Conservation (phyloP, 192 early-diverging fungal genomes). For the Obelidium mucronatum region DNA sequence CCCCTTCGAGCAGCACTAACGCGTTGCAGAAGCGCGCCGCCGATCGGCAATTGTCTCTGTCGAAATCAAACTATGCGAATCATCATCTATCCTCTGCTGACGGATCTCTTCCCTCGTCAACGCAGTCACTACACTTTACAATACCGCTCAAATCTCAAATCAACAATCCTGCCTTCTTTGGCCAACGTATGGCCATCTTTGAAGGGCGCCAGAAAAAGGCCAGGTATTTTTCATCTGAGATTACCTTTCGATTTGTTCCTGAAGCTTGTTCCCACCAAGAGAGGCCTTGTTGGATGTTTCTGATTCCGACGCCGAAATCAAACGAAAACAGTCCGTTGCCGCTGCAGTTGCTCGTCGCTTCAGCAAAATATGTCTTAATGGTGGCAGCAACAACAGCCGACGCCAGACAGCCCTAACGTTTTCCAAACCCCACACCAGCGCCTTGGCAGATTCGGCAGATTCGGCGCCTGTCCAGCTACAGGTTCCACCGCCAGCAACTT, state of each 20-base stretch:
- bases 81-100: too few relatives aligned
- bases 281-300: not conserved
- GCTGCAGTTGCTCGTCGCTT: slow-evolving; percentile 8
- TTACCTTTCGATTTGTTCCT: not conserved
- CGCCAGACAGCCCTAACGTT: not conserved
- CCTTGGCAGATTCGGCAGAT: not conserved
- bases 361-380: not conserved
- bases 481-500: not conserved
- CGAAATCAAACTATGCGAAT: too few relatives aligned
- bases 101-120: too few relatives aligned
- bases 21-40: too few relatives aligned
- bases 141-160: too few relatives aligned
- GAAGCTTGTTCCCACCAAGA: not conserved
- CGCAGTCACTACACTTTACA: too few relatives aligned
- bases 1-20: too few relatives aligned
- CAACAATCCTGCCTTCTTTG: too few relatives aligned
- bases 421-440: not conserved
- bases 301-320: not conserved
- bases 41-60: too few relatives aligned
- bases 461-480: not conserved
- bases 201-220: not conserved
- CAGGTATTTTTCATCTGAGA: too few relatives aligned
- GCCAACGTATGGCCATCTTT: not conserved
- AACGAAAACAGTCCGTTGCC: not conserved
- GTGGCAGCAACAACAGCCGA: not conserved